phyloP scores from a whole-genome alignment of 2,329 filamentous ascomycete species.

The Biscogniauxia mediterranea region DNA sequence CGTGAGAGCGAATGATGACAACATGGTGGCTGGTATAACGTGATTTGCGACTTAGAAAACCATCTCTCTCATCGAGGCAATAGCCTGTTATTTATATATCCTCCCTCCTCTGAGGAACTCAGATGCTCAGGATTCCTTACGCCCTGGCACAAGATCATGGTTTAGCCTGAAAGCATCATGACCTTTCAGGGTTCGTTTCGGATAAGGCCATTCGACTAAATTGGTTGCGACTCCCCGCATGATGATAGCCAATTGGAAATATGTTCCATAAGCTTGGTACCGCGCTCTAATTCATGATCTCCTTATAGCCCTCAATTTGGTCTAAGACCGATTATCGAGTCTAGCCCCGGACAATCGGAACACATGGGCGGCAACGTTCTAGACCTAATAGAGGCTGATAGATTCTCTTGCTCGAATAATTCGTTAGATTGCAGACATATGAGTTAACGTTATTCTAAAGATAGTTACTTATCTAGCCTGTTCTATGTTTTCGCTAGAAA shows the following conservation, averaged over 20 bases:
- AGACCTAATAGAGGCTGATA: not conserved
- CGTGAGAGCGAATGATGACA: conserved; percentile 24
- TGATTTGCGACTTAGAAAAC: conserved; percentile 1
- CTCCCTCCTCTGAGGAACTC: conserved; percentile 3
- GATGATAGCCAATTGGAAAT: conserved; percentile 21
- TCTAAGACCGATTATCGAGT: conserved; percentile 11
- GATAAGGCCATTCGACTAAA: conserved; percentile 19
- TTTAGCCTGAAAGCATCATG: conserved; percentile 30
- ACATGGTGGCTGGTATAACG: conserved; percentile 15
- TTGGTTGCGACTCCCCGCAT: conserved; percentile 20
- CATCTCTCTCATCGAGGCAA: not conserved
- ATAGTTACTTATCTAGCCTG: too few species aligned
- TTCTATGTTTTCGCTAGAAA: too few species aligned
- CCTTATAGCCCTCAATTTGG: conserved; percentile 1
- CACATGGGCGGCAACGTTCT: conserved; percentile 16
- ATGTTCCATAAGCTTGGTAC: conserved; percentile 7
- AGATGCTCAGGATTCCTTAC: conserved; percentile 4
- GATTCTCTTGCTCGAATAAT: not conserved
- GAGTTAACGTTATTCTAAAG: too few species aligned
- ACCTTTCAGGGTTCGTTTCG: conserved; percentile 18
- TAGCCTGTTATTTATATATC: conserved; percentile 10
- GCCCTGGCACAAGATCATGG: conserved; percentile 11
- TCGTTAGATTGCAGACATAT: too few species aligned
- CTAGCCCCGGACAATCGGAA: conserved; percentile 24
- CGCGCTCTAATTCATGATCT: conserved; percentile 4